Base-by-base conservation (phyloP, 106 monocot genomes). In the Acorus calamus region DNA sequence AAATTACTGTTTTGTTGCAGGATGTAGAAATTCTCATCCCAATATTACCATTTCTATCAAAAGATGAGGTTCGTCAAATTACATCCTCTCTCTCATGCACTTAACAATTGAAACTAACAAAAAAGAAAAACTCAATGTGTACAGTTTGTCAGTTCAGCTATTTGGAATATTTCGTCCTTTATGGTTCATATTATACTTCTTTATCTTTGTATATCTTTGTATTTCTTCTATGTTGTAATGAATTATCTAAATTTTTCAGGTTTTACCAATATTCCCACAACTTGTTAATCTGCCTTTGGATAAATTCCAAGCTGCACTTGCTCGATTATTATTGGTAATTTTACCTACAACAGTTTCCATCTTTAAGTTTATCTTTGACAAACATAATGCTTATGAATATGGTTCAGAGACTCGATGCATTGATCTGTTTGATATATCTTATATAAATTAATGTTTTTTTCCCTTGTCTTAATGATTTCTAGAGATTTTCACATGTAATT, bases 21-120 rank as follows among this genome's bases (percentile, higher is more conserved):
- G 87, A 96, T 79, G 74, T 76, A 14, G 90, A 96, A 60, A 73
- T 96, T 75, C 74, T 87, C 47, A 61, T 96, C 53, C 84, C 94
- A 57, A 56, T 96, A 57, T 67, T 96, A 48, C 42, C 90, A 59
- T 87, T 70, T 55, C 74, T 96, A 42, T 69, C 94, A 56, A 96
- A 96, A 70, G 87, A 96, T 61, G 94, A 90, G 90, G 94, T 96
- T 70, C 46, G 14, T 53, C 11, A 28, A 28, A 28, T 63, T 11
- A 52, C 9, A 28, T 47, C 10, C 9, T 14, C 9, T 62, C 6
- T 56, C 56, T 66, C 28, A 49, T 46, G 60, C 48, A 11, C 46
- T 46, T 4, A n/a, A n/a, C n/a, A n/a, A n/a, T n/a, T n/a, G n/a
- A n/a, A n/a, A n/a, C n/a, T n/a, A n/a, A 11, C 5, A 5, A 8